Evolutionary conservation across 148 eudicot genomes (phyloP), one percentile per base, ranked within the genome.

Genomic region (Diospyros kaki): DNA sequence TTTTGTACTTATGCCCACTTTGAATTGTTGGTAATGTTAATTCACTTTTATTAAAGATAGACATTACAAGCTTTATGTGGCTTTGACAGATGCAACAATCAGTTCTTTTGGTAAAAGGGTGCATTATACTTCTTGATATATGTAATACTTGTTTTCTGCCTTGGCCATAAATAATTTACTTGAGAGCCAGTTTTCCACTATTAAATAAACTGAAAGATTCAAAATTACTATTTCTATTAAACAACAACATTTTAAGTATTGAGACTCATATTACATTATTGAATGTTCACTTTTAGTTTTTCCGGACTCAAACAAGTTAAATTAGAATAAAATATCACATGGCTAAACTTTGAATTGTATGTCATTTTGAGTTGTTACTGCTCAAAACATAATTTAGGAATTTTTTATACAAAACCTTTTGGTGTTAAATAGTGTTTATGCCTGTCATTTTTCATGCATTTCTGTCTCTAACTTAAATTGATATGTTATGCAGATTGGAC

Each of bases 401-500:
- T 72, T 10, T 6, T 54, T 9, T 15, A 17, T 9, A 40, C 54
- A 11, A 5, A 43, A 12, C 1, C 18, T 41, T 18, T 3, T 10
- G 40, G 7, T 28, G 38, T 38, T 46, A 66, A 14, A 11, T 75
- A 11, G 11, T 50, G 17, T 65, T 5, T 53, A 43, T 65, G 56
- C 45, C 52, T 41, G 42, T n/a, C 52, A 68, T 40, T 56, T 13
- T 42, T 10, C 9, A 63, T 64, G n/a, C 15, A 48, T 9, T 74
- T 74, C 53, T 65, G 41, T 74, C 58, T 5, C 52, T 66, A 5
- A 46, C 46, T 63, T 52, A 14, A 42, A 45, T 28, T 73, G 43
- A 67, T 13, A 46, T 73, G 59, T 66, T 2, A 51, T 79, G 71
- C 91, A 88, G 91, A 88, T 88, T 75, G 91, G 91, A 73, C 91